Conservation (phyloP, 371 early-diverging fungal genomes). For the Coelomomyces lativittatus region DNA sequence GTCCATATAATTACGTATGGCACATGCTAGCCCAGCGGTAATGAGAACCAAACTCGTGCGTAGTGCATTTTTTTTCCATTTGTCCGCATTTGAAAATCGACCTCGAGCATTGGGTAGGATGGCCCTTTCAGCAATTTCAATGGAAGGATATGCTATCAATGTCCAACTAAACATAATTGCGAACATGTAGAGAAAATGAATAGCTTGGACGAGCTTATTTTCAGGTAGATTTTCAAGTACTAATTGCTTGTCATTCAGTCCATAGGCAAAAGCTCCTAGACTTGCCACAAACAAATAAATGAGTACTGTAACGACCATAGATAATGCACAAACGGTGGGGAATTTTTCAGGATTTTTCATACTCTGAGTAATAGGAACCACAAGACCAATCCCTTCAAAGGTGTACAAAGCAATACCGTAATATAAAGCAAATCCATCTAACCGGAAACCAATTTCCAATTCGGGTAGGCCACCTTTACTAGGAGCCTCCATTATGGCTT, state of each 20-base stretch:
- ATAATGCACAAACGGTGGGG: slow-evolving; percentile 45
- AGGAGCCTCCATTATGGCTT: too few relatives aligned
- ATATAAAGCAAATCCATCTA: too few relatives aligned
- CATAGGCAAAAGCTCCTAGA: slow-evolving; percentile 68
- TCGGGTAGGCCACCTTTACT: too few relatives aligned
- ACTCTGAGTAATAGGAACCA: slow-evolving; percentile 72
- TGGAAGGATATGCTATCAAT: slow-evolving; percentile 64
- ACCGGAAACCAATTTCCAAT: too few relatives aligned
- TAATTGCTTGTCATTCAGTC: slow-evolving; percentile 58
- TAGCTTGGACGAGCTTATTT: slow-evolving; percentile 20
- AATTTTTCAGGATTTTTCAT: slow-evolving; percentile 69
- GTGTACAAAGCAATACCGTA: too few relatives aligned
- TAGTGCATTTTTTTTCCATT: too few relatives aligned
- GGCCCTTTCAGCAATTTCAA: slow-evolving; percentile 63
- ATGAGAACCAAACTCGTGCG: too few relatives aligned
- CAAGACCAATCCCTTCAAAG: slow-evolving; percentile 77
- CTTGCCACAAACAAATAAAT: slow-evolving; percentile 56
- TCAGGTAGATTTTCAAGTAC: slow-evolving; percentile 64
- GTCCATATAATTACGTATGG: too few relatives aligned
- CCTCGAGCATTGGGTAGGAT: slow-evolving; percentile 4
- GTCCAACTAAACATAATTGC: slow-evolving; percentile 77
- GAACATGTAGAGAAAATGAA: slow-evolving; percentile 66
- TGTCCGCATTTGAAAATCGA: not conserved
- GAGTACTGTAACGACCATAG: slow-evolving; percentile 48
- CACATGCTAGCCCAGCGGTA: too few relatives aligned